phyloP scores from a whole-genome alignment of 108 stramenopile species.

The Seminavis robusta region DNA sequence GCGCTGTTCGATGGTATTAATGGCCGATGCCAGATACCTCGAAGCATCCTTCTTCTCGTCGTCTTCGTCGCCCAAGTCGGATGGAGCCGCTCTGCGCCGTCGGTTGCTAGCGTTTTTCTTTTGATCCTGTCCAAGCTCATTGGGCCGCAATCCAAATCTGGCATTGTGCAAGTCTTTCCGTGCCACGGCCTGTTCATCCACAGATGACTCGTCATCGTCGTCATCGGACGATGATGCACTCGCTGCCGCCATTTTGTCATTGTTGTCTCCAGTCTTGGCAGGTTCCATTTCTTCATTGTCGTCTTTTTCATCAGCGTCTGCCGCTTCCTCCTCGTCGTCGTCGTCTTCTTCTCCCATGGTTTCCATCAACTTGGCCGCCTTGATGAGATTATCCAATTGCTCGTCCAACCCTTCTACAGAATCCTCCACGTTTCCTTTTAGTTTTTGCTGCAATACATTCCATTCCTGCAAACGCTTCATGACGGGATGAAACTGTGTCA shows the following conservation, averaged over 20 bases:
- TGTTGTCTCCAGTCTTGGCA: not conserved
- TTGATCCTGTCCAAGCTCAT: constrained; percentile 46
- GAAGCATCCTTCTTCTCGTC: constrained; percentile 50
- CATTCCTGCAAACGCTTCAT: constrained; percentile 71
- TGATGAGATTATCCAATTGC: constrained; percentile 60
- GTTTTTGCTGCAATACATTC: constrained; percentile 46
- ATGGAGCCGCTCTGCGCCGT: constrained; percentile 26
- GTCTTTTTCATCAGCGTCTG: constrained; percentile 3
- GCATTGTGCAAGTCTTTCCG: constrained; percentile 51
- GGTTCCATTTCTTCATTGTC: constrained; percentile 14
- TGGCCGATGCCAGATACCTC: constrained; percentile 52
- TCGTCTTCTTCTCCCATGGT: constrained; percentile 21
- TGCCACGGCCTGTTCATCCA: constrained; percentile 11
- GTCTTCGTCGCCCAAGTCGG: constrained; percentile 51
- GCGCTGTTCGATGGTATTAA: constrained; percentile 73
- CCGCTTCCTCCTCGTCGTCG: constrained; percentile 15
- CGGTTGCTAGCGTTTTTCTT: constrained; percentile 9
- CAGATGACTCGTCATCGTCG: constrained; percentile 5
- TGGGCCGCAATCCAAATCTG: constrained; percentile 62
- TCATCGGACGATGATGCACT: not conserved
- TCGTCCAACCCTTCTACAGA: constrained; percentile 39
- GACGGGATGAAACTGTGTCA: constrained; percentile 73
- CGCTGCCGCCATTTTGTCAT: constrained; percentile 1
- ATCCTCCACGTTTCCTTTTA: constrained; percentile 55
- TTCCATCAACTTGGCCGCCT: constrained; percentile 67